phyloP scores from a whole-genome alignment of 148 eudicot species.

The Cornus controversa region DNA sequence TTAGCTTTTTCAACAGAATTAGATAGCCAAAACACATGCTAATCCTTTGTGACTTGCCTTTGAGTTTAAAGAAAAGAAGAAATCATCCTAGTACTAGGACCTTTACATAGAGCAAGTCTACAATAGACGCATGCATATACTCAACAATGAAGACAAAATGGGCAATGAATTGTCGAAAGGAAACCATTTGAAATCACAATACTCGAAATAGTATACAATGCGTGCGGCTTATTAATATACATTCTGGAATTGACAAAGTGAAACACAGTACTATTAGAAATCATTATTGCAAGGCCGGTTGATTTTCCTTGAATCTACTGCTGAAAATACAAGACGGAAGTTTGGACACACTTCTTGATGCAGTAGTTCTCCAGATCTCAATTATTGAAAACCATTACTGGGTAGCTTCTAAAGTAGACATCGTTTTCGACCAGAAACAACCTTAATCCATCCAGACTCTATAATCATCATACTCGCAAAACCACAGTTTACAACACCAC shows the following conservation, averaged over 20 bases:
- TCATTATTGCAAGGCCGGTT: not conserved
- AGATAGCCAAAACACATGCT: too few species aligned
- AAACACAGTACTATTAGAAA: not conserved
- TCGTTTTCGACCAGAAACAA: not conserved
- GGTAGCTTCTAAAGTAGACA: not conserved
- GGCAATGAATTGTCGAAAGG: too few species aligned
- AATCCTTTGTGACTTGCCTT: too few species aligned
- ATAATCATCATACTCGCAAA: not conserved
- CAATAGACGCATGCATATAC: too few species aligned
- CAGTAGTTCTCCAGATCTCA: not conserved
- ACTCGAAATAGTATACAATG: not conserved
- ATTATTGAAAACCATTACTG: not conserved
- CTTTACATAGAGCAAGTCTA: too few species aligned
- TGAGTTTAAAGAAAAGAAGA: too few species aligned
- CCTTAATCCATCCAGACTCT: not conserved
- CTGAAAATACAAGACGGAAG: too few species aligned
- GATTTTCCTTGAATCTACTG: too few species aligned
- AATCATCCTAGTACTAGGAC: too few species aligned
- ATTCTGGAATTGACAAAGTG: not conserved
- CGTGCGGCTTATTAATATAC: not conserved
- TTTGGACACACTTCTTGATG: not conserved
- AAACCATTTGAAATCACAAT: too few species aligned
- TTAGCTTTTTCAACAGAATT: too few species aligned
- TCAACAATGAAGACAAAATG: too few species aligned
- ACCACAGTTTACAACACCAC: not conserved